Evolutionary conservation across 2,329 filamentous ascomycete species (phyloP), one percentile per base, ranked within the genome.

Genomic region (Colletotrichum sidae): DNA sequence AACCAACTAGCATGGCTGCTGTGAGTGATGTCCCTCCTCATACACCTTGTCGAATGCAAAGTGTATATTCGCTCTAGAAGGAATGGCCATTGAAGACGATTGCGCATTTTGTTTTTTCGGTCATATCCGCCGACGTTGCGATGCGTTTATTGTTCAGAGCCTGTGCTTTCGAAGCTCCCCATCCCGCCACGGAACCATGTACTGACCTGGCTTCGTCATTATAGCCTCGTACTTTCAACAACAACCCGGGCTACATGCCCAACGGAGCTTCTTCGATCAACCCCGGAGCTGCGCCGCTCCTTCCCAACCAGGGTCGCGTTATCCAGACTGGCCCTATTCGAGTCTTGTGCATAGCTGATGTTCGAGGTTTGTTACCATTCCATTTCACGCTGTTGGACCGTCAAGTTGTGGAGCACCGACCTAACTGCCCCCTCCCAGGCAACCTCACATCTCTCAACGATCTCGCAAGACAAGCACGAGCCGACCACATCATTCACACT

Each of bases 401-500:
- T 9, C 58, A 52, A 35, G 12, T 49, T 35, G n/a, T 53, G 33
- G 33, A 49, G 41, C 25, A 44, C 33, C 33, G 39, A 25, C 10
- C 66, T 63, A 52, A 67, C 55, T 8, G 34, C 5, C 0, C 8
- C 44, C n/a, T 37, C 8, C 61, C 72, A 99, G 96, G 96, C 80
- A 97, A 98, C 79, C 84, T 99, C 72, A 90, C 91, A 81, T 97
- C 96, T 70, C 85, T 99, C 74, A 99, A 99, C 82, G 94, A 98
- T 68, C 90, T 99, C 68, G 96, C 96, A 70, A 96, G 93, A 80
- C 92, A 96, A 77, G 95, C 96, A 68, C 92, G 92, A 77, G 96
- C 96, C 73, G 94, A 97, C 81, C 94, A 97, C 82, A 97, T 99
- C 79, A 94, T 99, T 75, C 96, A 99, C 81, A 99, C 96, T 17